Evolutionary conservation across 352 stramenopile genomes (phyloP).

Genomic region (Phytophthora sp.): DNA sequence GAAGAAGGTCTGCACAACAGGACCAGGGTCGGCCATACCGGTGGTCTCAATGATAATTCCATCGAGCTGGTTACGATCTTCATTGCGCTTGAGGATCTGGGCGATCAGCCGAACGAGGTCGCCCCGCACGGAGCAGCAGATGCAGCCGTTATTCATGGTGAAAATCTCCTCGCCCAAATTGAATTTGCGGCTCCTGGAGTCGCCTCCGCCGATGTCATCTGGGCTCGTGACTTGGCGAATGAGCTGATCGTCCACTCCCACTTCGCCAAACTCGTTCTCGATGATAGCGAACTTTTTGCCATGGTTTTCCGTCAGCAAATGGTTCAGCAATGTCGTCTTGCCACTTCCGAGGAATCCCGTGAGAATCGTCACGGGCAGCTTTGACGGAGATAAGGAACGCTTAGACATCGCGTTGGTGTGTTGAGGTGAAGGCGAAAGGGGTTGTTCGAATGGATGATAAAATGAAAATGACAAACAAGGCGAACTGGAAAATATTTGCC

Average conservation of each 20-base stretch:
- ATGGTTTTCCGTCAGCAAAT: slow-evolving; percentile 91
- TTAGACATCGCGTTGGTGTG: slow-evolving; percentile 41
- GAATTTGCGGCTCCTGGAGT: slow-evolving; percentile 50
- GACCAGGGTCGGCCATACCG: slow-evolving; percentile 87
- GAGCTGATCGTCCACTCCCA: slow-evolving; percentile 93
- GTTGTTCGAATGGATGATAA: slow-evolving; percentile 19
- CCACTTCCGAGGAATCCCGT: slow-evolving; percentile 94
- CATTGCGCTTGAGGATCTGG: slow-evolving; percentile 64
- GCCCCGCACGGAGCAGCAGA: slow-evolving; percentile 96
- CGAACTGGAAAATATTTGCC: slow-evolving; percentile 2
- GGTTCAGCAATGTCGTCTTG: slow-evolving; percentile 96
- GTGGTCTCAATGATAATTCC: slow-evolving; percentile 92
- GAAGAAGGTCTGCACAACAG: slow-evolving; percentile 94
- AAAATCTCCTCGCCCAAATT: slow-evolving; percentile 77
- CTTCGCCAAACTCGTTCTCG: slow-evolving; percentile 97
- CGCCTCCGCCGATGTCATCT: slow-evolving; percentile 26
- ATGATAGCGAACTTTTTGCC: slow-evolving; percentile 95
- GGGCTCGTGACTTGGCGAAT: slow-evolving; percentile 43
- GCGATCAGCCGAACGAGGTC: slow-evolving; percentile 67
- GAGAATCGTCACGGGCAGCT: slow-evolving; percentile 89
- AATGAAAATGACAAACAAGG: slow-evolving; percentile 29
- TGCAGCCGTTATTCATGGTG: slow-evolving; percentile 95
- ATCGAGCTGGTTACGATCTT: slow-evolving; percentile 55
- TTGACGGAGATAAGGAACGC: slow-evolving; percentile 32
- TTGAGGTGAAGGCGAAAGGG: slow-evolving; percentile 14